Conservation (phyloP, 805 yeast genomes). For the Starmerella bacillaris region DNA sequence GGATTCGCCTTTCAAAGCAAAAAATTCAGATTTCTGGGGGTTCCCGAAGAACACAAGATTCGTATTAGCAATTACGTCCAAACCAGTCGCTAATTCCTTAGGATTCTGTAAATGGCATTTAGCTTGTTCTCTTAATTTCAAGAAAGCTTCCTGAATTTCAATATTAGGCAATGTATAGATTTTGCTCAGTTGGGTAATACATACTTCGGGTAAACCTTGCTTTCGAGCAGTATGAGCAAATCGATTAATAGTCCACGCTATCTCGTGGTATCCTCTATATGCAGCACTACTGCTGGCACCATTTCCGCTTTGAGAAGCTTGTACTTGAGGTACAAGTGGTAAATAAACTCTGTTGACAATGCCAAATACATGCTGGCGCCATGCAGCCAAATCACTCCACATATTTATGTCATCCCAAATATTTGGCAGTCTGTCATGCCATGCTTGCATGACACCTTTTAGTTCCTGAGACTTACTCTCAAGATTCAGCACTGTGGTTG, state of each 20-base stretch:
- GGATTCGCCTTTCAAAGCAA: conserved; percentile 95
- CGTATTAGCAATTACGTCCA: conserved; percentile 92
- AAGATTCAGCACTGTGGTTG: conserved; percentile 80
- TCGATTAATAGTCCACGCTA: conserved; percentile 95
- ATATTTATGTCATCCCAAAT: conserved; percentile 93
- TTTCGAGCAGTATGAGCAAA: conserved; percentile 97
- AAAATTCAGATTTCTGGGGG: conserved; percentile 94
- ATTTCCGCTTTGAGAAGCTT: conserved; percentile 30
- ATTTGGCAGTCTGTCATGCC: conserved; percentile 95
- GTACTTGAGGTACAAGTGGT: conserved; percentile 76
- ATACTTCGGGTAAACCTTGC: conserved; percentile 92
- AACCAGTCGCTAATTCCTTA: conserved; percentile 78
- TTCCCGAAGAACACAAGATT: conserved; percentile 91
- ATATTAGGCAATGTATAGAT: conserved; percentile 92
- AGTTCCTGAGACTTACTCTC: conserved; percentile 88
- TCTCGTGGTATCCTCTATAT: conserved; percentile 93
- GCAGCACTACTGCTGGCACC: conserved; percentile 71
- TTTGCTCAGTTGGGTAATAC: conserved; percentile 78
- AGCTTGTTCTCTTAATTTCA: conserved; percentile 90
- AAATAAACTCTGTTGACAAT: conserved; percentile 86
- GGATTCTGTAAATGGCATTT: conserved; percentile 91
- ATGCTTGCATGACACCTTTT: conserved; percentile 84
- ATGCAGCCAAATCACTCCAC: conserved; percentile 94
- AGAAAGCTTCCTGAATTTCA: conserved; percentile 94
- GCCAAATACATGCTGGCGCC: conserved; percentile 97